Evolutionary conservation across 2,329 filamentous ascomycete genomes (phyloP).

Genomic region (Eutypella sp.): DNA sequence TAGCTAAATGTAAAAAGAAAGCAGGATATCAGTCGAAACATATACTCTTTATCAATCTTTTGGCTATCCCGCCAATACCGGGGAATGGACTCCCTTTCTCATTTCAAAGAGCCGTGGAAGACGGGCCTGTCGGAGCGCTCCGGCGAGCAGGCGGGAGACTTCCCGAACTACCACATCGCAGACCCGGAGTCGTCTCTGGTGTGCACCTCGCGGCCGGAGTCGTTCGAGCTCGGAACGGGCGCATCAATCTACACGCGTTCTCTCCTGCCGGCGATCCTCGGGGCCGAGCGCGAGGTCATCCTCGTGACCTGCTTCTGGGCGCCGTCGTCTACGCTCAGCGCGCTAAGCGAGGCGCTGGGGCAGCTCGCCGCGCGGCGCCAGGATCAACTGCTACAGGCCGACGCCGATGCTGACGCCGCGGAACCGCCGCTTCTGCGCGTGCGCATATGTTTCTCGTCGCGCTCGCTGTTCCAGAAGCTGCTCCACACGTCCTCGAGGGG

Average conservation of each 20-base stretch:
- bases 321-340: conserved; percentile 54
- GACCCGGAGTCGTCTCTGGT: conserved; percentile 43
- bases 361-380: conserved; percentile 47
- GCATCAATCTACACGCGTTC: conserved; percentile 48
- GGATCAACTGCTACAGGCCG: conserved; percentile 30
- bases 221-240: conserved; percentile 54
- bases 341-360: conserved; percentile 52
- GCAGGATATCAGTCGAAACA: too few relatives aligned
- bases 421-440: conserved; percentile 45
- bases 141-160: conserved; percentile 25
- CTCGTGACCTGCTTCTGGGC: conserved; percentile 84
- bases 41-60: too few relatives aligned
- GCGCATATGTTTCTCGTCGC: conserved; percentile 71
- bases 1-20: too few relatives aligned
- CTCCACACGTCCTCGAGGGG: conserved; percentile 60
- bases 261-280: conserved; percentile 57
- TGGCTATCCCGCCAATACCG: too few relatives aligned
- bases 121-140: conserved; percentile 6
- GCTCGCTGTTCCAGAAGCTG: conserved; percentile 67
- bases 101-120: conserved; percentile 21
- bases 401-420: conserved; percentile 7
- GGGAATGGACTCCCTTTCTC: conserved; percentile 14
- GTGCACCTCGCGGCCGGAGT: conserved; percentile 40
- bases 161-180: conserved; percentile 43
- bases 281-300: conserved; percentile 60